Evolutionary conservation across 306 rosid species (phyloP), one percentile per base, ranked within the genome.

Genomic region (Trifolium pratense): DNA sequence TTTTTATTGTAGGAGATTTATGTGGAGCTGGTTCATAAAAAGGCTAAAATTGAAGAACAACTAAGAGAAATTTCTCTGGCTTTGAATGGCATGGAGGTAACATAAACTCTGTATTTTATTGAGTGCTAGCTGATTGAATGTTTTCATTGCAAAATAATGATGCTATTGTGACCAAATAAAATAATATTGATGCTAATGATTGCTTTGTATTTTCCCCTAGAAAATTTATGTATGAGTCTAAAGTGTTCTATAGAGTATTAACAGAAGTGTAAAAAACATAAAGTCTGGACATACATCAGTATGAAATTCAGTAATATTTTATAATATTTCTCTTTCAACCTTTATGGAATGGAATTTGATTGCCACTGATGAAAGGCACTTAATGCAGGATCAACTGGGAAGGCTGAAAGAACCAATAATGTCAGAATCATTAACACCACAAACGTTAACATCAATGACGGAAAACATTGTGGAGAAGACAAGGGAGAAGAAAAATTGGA

Each of bases 81-180:
- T 51, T 80, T 89, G 78, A 68, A 64, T 39, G 83, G 64, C 49
- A 61, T 88, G 76, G 91, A 87, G 99, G 99, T 94, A 89, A 53
- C 57, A 42, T 56, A 36, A 63, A 67, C 37, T 36, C 26, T 51
- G 15, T 49, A 48, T 59, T 32, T 12, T 23, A 42, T 53, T 62
- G 31, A 26, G 31, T 26, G 31, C 3, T 26, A 26, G 31, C 31
- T 26, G 31, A 26, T 26, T 26, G 1, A 70, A 55, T 62, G 67
- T 21, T 66, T 73, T 51, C 36, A 36, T 66, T 64, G 70, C 31
- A 80, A 36, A 20, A 14, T 29, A 60, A 2, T 56, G 63, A 52
- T 73, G 14, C 18, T 18, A 73, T 9, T 23, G 8, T 52, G 26
- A 52, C 5, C 20, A 18, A 8, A 17, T 20, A 18, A 18, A 3